phyloP scores from a whole-genome alignment of 139 green algal species.

The Desmodesmus armatus region DNA sequence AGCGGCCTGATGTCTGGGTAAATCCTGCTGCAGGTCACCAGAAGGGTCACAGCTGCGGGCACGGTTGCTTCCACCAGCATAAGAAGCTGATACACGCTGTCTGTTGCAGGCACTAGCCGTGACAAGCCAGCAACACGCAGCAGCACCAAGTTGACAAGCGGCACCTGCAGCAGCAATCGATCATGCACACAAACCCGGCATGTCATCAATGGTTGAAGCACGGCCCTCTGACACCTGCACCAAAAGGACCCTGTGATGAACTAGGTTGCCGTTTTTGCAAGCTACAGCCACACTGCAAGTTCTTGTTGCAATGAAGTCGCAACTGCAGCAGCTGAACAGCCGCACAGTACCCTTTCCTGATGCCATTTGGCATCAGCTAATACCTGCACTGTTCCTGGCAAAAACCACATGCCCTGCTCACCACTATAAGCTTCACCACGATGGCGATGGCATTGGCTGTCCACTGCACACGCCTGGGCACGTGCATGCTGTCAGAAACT shows the following conservation, averaged over 20 bases:
- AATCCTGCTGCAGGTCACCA: constrained; percentile 31
- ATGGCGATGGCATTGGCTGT: constrained; percentile 27
- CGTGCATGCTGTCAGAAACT: not conserved
- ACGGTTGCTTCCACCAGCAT: constrained; percentile 34
- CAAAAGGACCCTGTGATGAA: too few relatives aligned
- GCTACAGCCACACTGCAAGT: too few relatives aligned
- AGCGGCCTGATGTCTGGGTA: constrained; percentile 34
- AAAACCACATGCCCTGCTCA: not conserved
- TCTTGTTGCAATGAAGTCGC: not conserved
- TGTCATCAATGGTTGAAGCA: too few relatives aligned
- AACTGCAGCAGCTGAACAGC: not conserved
- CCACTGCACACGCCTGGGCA: not conserved
- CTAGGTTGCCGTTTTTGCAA: too few relatives aligned
- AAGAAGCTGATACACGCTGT: constrained; percentile 39
- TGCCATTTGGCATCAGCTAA: too few relatives aligned
- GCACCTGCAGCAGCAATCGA: constrained; percentile 13
- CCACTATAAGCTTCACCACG: constrained; percentile 28
- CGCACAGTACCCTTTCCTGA: not conserved
- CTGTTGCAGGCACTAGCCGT: constrained; percentile 6
- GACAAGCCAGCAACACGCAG: constrained; percentile 1
- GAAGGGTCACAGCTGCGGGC: constrained; percentile 37
- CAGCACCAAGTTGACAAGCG: constrained; percentile 23
- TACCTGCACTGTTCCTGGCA: too few relatives aligned
- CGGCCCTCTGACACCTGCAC: too few relatives aligned
- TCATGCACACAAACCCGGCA: not conserved